A percentile compares a stretch with the other conserved stretches of the same genome.
Conservation (phyloP, 495 filamentous ascomycete species). For the Tuber borchii region DNA sequence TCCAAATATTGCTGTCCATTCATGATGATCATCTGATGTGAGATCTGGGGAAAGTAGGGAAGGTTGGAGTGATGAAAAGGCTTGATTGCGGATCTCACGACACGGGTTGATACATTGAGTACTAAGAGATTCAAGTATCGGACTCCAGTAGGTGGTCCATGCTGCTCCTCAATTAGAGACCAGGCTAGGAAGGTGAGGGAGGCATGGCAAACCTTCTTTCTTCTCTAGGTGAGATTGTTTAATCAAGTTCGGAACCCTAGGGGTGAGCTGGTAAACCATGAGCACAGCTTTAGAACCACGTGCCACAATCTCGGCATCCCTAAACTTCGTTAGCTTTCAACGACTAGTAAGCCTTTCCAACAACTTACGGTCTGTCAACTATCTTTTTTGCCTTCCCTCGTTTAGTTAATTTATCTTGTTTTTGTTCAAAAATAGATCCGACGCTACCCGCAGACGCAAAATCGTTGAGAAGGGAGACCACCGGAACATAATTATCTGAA, state of each 20-base stretch:
- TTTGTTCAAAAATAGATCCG: constrained; percentile 72
- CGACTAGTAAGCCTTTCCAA: background rate
- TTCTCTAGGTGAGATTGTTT: constrained; percentile 86
- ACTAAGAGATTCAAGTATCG: constrained; percentile 81
- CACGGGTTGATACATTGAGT: constrained; percentile 91
- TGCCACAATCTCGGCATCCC: constrained; percentile 64
- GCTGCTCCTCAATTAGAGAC: constrained; percentile 49
- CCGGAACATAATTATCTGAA: constrained; percentile 89
- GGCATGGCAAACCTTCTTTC: constrained; percentile 58
- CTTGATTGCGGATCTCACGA: constrained; percentile 82
- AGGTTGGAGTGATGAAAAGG: constrained; percentile 79
- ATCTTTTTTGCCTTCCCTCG: constrained; percentile 43
- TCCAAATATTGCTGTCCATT: constrained; percentile 92
- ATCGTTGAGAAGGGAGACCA: constrained; percentile 74
- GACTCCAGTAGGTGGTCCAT: constrained; percentile 97
- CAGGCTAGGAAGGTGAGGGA: background rate
- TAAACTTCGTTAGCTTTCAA: constrained; percentile 13
- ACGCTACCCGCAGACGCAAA: constrained; percentile 81
- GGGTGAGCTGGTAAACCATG: constrained; percentile 71
- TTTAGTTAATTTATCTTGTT: constrained; percentile 58
- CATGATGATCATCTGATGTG: constrained; percentile 67
- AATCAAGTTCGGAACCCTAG: constrained; percentile 75
- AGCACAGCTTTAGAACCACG: constrained; percentile 74
- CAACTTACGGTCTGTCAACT: constrained; percentile 28
- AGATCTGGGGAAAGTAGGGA: constrained; percentile 76